A percentile compares a stretch with the other conserved stretches of the same genome.
Conservation (phyloP, 257 asterid genomes). For the Gentiana dahurica region DNA sequence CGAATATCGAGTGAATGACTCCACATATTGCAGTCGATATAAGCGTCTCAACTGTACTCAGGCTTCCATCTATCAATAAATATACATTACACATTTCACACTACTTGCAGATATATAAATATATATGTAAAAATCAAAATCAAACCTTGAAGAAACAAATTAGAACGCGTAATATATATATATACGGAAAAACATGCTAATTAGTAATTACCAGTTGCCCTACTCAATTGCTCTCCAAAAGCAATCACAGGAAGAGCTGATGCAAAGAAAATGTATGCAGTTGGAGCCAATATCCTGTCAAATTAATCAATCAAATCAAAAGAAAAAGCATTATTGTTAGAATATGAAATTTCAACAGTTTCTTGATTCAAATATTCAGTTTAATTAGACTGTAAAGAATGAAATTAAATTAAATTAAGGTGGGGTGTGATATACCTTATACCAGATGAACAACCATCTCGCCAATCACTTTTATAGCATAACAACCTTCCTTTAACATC, state of each 20-base stretch:
- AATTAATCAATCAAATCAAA: conserved; percentile 11
- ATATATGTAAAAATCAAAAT: too few species aligned
- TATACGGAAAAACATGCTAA: too few species aligned
- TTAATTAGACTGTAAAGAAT: background rate
- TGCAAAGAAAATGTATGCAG: conserved; percentile 84
- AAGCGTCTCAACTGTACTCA: conserved; percentile 41
- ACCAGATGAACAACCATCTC: conserved; percentile 40
- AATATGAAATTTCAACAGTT: background rate
- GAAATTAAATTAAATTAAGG: background rate
- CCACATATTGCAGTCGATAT: conserved; percentile 58
- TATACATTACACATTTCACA: too few species aligned
- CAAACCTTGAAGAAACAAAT: too few species aligned
- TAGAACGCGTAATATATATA: too few species aligned
- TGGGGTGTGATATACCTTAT: conserved; percentile 27
- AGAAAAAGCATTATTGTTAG: background rate
- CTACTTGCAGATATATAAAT: too few species aligned
- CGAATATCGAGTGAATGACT: conserved; percentile 44
- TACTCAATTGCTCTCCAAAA: conserved; percentile 81
- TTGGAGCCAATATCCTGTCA: conserved; percentile 80
- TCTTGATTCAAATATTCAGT: background rate
- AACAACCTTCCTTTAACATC: conserved; percentile 36
- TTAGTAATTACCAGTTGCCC: conserved; percentile 56
- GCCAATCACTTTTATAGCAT: conserved; percentile 34
- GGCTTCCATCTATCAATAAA: conserved; percentile 34
- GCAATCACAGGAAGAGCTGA: conserved; percentile 94